Conservation (phyloP, 2,329 filamentous ascomycete genomes). For the Scedosporium apiospermum region DNA sequence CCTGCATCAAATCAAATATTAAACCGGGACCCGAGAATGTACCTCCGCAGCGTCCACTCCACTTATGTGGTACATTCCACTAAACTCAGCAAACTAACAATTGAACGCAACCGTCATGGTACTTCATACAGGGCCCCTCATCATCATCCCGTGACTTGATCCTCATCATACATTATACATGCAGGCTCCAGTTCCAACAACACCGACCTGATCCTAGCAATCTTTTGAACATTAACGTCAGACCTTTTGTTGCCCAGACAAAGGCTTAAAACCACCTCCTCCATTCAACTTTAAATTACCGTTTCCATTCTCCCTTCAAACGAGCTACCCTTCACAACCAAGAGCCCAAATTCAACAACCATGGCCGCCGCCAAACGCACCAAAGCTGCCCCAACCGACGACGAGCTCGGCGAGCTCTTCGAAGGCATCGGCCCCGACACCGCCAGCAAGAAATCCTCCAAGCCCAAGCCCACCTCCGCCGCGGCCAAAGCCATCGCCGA, state of each 20-base stretch:
- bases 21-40: background rate
- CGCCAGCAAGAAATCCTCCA: constrained; percentile 36
- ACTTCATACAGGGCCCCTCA: background rate
- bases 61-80: background rate
- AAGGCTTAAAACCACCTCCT: background rate
- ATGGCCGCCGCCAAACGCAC: constrained; percentile 42
- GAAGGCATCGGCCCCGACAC: constrained; percentile 45
- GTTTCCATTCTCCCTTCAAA: background rate
- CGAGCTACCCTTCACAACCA: background rate
- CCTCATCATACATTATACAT: background rate
- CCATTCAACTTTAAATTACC: background rate
- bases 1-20: background rate
- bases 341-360: background rate
- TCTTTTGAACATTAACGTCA: background rate
- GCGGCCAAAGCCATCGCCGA: constrained; percentile 40
- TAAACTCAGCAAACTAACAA: background rate
- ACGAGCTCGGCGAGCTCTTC: constrained; percentile 58
- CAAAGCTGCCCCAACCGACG: constrained; percentile 46
- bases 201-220: background rate
- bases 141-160: background rate
- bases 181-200: too few relatives aligned
- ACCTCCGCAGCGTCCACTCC: background rate
- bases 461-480: constrained; percentile 37
- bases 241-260: background rate
- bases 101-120: background rate